phyloP scores from a whole-genome alignment of 1,139 yeast genomes.

The Pichia sp. region DNA sequence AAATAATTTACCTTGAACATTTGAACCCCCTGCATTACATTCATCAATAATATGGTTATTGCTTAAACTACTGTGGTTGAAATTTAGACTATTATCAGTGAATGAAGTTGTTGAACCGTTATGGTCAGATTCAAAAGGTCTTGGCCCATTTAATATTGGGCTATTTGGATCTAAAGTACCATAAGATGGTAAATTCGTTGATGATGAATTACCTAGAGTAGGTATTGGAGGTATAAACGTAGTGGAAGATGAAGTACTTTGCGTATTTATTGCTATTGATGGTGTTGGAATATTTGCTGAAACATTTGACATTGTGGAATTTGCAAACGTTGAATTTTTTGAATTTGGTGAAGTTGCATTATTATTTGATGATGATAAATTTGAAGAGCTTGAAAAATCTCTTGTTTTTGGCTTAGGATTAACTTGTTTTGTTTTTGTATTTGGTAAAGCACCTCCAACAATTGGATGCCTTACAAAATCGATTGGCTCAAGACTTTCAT shows the following conservation, averaged over 20 bases:
- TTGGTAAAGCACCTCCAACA: slow-evolving; percentile 31
- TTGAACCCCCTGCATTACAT: neutral
- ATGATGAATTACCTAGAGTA: neutral
- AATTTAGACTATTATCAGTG: slow-evolving; percentile 9
- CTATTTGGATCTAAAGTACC: slow-evolving; percentile 25
- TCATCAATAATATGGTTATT: neutral
- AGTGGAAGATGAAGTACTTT: neutral
- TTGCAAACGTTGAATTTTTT: neutral
- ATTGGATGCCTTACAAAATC: slow-evolving; percentile 75
- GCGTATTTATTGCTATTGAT: neutral
- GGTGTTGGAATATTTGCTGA: neutral
- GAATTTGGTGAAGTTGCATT: neutral
- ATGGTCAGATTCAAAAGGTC: slow-evolving; percentile 18
- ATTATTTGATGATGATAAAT: neutral
- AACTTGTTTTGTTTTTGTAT: neutral
- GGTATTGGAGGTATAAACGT: slow-evolving; percentile 9
- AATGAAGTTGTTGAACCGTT: slow-evolving; percentile 7
- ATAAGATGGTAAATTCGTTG: slow-evolving; percentile 13
- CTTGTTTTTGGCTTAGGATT: slow-evolving; percentile 1
- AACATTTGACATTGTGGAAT: neutral
- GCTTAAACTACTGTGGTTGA: neutral
- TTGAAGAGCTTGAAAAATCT: slow-evolving; percentile 8
- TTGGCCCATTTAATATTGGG: slow-evolving; percentile 23
- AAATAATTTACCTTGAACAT: slow-evolving; percentile 35
- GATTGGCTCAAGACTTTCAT: slow-evolving; percentile 47